A percentile compares a stretch with the other conserved stretches of the same genome.
These are phyloP conservation scores for Microthyrium microscopicum DNA, from an alignment of 2,329 filamentous ascomycete genomes.

Conservation along the genomic window DNA sequence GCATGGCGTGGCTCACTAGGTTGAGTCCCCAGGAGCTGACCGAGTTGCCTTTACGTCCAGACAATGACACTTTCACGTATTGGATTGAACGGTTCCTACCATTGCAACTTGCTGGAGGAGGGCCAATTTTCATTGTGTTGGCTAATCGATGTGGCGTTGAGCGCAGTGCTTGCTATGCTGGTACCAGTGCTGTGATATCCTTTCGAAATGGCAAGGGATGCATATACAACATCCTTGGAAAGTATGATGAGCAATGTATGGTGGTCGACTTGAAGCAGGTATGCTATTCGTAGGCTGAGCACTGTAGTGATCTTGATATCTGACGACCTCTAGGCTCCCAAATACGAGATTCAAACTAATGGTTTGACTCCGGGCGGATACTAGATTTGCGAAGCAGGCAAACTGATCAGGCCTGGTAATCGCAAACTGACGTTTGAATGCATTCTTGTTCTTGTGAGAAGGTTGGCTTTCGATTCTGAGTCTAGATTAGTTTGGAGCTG, in stretches of 20 bases:
- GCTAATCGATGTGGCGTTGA: conserved; percentile 56
- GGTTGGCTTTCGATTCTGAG: no score
- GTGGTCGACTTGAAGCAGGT: conserved; percentile 45
- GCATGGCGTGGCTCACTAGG: conserved; percentile 62
- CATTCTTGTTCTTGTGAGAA: no score
- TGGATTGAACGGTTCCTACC: conserved; percentile 60
- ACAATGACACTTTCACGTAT: conserved; percentile 58
- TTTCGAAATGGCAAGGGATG: conserved; percentile 42
- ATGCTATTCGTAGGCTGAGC: conserved; percentile 9
- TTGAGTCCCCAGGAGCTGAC: conserved; percentile 30
- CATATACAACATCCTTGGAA: conserved; percentile 53
- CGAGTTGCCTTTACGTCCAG: conserved; percentile 38
- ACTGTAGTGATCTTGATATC: no score
- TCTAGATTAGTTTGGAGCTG: no score
- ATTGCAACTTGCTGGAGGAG: conserved; percentile 21
- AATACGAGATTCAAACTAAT: no score
- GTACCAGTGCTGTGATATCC: conserved; percentile 56
- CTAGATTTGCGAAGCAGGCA: no score
- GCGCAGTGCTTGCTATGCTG: conserved; percentile 50
- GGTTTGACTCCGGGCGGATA: no score
- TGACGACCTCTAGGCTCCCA: no score
- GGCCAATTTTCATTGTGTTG: conserved; percentile 52
- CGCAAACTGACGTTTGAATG: no score
- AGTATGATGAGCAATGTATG: conserved; percentile 51
- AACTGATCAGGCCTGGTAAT: no score